Evolutionary conservation across 2,329 filamentous ascomycete species (phyloP).

Genomic region (Lecanicillium sp.): DNA sequence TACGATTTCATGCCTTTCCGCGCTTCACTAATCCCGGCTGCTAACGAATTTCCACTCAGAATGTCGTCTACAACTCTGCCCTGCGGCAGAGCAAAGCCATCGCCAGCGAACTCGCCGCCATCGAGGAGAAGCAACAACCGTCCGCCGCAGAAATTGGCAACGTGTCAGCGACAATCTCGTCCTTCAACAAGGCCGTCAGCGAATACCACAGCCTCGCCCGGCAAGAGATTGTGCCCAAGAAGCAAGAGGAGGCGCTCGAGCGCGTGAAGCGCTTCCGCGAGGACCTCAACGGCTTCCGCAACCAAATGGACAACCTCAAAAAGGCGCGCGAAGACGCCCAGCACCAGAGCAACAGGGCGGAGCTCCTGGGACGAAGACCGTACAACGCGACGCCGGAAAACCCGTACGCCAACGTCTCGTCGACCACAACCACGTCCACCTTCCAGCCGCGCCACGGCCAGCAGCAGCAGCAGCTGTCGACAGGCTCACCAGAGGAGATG

Average conservation of each 20-base stretch:
- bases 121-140: conserved; percentile 56
- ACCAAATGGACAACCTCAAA: conserved; percentile 71
- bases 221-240: conserved; percentile 82
- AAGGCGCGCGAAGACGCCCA: conserved; percentile 67
- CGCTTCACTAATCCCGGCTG: no score
- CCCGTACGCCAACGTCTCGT: conserved; percentile 64
- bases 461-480: conserved; percentile 21
- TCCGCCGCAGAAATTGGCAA: conserved; percentile 54
- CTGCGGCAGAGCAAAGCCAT: conserved; percentile 78
- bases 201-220: conserved; percentile 82
- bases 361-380: conserved; percentile 78
- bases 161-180: conserved; percentile 67
- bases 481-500: conserved; percentile 53
- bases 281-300: conserved; percentile 73
- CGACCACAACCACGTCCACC: conserved; percentile 18
- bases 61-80: conserved; percentile 78
- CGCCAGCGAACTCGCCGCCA: conserved; percentile 65
- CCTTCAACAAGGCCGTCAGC: conserved; percentile 84
- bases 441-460: conserved; percentile 34
- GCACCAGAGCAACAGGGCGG: conserved; percentile 59
- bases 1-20: no score
- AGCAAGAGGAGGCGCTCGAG: conserved; percentile 84
- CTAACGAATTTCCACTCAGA: conserved; percentile 37
- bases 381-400: conserved; percentile 83
- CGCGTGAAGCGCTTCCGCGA: conserved; percentile 77